Percentiles rank a stretch among this genome's conserved stretches.
Evolutionary conservation across 257 asterid genomes (phyloP).

Genomic region (Euphrasia confusa): DNA sequence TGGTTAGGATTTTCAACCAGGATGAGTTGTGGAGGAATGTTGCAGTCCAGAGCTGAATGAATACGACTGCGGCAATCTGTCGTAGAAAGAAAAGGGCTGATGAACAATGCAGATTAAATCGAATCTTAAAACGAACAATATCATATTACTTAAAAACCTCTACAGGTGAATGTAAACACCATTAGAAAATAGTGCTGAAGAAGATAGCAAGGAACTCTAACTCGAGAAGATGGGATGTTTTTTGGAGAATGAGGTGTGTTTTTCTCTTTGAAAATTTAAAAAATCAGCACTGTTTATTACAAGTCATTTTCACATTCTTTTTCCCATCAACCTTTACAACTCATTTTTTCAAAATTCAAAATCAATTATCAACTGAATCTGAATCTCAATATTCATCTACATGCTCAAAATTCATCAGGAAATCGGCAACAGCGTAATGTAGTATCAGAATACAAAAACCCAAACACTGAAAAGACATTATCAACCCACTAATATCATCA

Average conservation of each 20-base stretch:
- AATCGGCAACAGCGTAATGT: too few species aligned
- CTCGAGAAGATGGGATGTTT: background rate
- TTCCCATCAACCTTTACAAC: too few species aligned
- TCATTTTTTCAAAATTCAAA: too few species aligned
- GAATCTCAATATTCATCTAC: background rate
- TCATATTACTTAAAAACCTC: background rate
- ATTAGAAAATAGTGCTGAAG: background rate
- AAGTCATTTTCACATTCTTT: too few species aligned
- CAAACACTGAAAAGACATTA: background rate
- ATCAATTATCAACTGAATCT: too few species aligned
- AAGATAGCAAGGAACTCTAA: background rate
- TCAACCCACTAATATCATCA: too few species aligned
- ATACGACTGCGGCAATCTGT: slow-evolving; percentile 72
- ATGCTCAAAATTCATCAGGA: too few species aligned
- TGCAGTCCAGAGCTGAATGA: slow-evolving; percentile 89
- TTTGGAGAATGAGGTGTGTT: too few species aligned
- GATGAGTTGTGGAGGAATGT: slow-evolving; percentile 50
- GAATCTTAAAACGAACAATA: background rate
- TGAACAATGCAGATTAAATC: background rate
- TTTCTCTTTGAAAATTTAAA: too few species aligned
- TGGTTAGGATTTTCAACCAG: slow-evolving; percentile 62
- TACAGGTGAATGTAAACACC: background rate
- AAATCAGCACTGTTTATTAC: too few species aligned
- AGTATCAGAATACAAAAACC: background rate
- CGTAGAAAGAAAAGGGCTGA: background rate